phyloP scores from a whole-genome alignment of 495 filamentous ascomycete genomes.

The Collariella sp. region DNA sequence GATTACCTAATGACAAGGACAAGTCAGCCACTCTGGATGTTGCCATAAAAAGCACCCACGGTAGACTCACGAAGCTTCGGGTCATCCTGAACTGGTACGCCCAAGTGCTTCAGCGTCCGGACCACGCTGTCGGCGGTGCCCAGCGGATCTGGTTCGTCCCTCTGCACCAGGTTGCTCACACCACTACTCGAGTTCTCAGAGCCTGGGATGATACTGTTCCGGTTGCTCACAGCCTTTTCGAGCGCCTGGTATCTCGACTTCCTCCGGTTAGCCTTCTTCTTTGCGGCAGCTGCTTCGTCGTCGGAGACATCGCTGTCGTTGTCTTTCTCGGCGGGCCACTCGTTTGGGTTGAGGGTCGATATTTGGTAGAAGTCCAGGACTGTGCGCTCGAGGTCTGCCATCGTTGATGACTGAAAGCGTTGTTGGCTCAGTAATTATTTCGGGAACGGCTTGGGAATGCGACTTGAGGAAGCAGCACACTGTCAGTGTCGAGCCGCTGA shows the following conservation, averaged over 20 bases:
- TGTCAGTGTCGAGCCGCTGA: background rate
- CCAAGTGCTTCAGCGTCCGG: slow-evolving; percentile 60
- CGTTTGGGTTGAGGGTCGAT: slow-evolving; percentile 63
- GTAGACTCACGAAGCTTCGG: slow-evolving; percentile 55
- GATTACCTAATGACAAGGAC: slow-evolving; percentile 51
- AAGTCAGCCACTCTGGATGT: background rate
- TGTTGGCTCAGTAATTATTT: background rate
- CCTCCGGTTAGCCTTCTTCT: slow-evolving; percentile 48
- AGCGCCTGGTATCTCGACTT: slow-evolving; percentile 79
- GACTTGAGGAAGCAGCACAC: background rate
- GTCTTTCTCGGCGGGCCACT: slow-evolving; percentile 80
- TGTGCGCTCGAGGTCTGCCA: slow-evolving; percentile 59
- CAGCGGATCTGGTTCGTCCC: slow-evolving; percentile 86
- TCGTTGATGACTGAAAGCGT: slow-evolving; percentile 5
- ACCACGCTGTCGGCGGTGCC: slow-evolving; percentile 79
- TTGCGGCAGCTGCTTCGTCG: slow-evolving; percentile 40
- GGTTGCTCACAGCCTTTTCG: slow-evolving; percentile 60
- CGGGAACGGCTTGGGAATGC: background rate
- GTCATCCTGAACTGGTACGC: slow-evolving; percentile 81
- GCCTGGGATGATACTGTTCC: slow-evolving; percentile 56
- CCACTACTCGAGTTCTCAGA: slow-evolving; percentile 58
- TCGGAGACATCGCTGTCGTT: slow-evolving; percentile 58
- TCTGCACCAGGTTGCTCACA: slow-evolving; percentile 67
- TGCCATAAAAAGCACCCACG: background rate
- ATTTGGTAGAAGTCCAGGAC: slow-evolving; percentile 88